Evolutionary conservation across 2,329 filamentous ascomycete species (phyloP), one percentile per base, ranked within the genome.

Genomic region (Lecanoromycetidae sp.): DNA sequence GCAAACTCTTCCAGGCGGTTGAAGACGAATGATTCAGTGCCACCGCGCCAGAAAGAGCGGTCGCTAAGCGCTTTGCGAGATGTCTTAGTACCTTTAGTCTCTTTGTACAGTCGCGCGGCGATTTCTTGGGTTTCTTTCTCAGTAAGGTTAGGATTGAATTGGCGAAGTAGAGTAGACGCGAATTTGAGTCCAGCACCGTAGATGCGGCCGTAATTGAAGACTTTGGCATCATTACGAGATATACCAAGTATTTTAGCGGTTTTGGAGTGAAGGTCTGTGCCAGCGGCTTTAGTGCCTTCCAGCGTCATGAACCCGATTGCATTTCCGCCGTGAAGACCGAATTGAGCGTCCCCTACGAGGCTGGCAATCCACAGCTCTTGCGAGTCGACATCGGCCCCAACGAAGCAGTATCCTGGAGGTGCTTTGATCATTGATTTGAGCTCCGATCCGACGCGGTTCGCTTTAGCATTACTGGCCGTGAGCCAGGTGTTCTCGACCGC

Each of bases 231-330:
- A 58, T 95, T 95, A 52, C 91, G 77, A 2, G 87, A 93, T 52
- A 98, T 98, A 5, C 88, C 90, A 2, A 98, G 66, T 48, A 98
- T 98, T 5, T 76, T 74, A 1, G 91, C 93, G 23, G 91, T 98
- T 26, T 90, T 84, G 5, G 88, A 95, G 65, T 98, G 90, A 47
- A 96, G 68, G 63, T 98, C 90, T 0, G 90, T 98, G 3, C 90
- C 90, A 2, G 85, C 87, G 5, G 87, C 81, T 66, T 98, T 96
- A 41, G 87, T 91, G 12, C 91, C 90, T 67, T 98, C 93, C 1
- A 98, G 71, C 0, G 91, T 98, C 93, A 98, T 98, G 70, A 98
- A 98, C 0, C 93, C 91, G 49, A 98, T 85, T 1, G 93, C 91
- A 60, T 95, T 96, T 44, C 91, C 93, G 34, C 91, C 93, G 56